phyloP scores from a whole-genome alignment of 2,329 filamentous ascomycete species.

The Calycina marina region DNA sequence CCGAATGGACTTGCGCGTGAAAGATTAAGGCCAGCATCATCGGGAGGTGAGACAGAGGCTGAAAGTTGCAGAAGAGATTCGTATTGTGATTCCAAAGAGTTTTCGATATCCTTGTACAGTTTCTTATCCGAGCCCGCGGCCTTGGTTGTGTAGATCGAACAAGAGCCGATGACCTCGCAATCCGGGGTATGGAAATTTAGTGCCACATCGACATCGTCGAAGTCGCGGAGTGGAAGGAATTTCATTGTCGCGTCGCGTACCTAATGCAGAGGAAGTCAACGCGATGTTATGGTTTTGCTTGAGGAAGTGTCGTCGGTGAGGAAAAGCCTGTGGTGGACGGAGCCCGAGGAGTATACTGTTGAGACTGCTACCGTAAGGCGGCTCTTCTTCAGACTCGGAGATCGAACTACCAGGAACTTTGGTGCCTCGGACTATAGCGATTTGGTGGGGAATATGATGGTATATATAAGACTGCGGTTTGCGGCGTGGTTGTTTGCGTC shows the following conservation, averaged over 20 bases:
- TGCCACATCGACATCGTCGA: conserved; percentile 81
- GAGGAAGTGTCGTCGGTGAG: conserved; percentile 13
- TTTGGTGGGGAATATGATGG: too few relatives aligned
- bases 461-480: conserved; percentile 8
- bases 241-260: conserved; percentile 32
- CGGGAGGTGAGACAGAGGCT: conserved; percentile 72
- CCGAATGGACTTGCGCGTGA: conserved; percentile 86
- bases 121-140: conserved; percentile 93
- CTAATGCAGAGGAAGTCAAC: too few relatives aligned
- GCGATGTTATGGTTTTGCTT: conserved; percentile 6
- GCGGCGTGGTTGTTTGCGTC: conserved; percentile 9
- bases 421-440: conserved; percentile 10
- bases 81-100: conserved; percentile 81
- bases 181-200: conserved; percentile 94
- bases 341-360: conserved; percentile 20
- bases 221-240: conserved; percentile 84
- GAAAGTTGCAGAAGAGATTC: conserved; percentile 76
- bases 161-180: conserved; percentile 81
- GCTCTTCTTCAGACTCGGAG: conserved; percentile 23
- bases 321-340: conserved; percentile 22
- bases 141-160: conserved; percentile 95
- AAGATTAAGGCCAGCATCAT: conserved; percentile 50
- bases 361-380: conserved; percentile 18
- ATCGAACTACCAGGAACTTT: conserved; percentile 22
- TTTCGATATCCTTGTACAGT: conserved; percentile 88